phyloP scores from a whole-genome alignment of 2,329 filamentous ascomycete genomes.

The Purpureocillium takamizusanense region DNA sequence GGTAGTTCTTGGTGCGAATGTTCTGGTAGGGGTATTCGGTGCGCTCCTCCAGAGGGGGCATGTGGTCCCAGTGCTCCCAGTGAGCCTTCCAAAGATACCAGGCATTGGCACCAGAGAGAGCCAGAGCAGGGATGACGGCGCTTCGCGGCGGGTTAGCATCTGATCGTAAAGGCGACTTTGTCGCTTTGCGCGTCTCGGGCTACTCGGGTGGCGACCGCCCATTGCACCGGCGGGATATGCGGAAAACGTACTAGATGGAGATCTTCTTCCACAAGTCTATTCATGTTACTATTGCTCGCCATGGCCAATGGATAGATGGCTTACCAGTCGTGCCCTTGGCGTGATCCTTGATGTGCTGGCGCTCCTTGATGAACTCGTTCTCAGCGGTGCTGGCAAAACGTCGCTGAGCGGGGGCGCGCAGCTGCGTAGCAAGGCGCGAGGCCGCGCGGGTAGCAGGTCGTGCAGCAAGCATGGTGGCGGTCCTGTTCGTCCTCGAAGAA shows the following conservation, averaged over 20 bases:
- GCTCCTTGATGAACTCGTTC: constrained; percentile 91
- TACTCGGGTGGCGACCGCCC: background rate
- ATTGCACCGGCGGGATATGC: background rate
- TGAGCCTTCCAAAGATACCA: constrained; percentile 90
- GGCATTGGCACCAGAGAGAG: constrained; percentile 69
- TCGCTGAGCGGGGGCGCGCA: constrained; percentile 55
- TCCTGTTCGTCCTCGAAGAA: constrained; percentile 9
- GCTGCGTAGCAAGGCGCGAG: constrained; percentile 53
- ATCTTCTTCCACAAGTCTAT: constrained; percentile 92
- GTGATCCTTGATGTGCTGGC: constrained; percentile 83
- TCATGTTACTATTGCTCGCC: constrained; percentile 1
- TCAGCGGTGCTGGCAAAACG: constrained; percentile 67
- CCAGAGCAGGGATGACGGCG: constrained; percentile 63
- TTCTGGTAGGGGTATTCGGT: constrained; percentile 96
- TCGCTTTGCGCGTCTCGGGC: background rate
- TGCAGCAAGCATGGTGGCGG: constrained; percentile 52
- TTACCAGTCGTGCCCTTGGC: constrained; percentile 74
- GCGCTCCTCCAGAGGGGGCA: constrained; percentile 82
- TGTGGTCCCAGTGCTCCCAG: constrained; percentile 90
- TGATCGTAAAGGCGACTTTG: no score
- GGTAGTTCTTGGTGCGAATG: constrained; percentile 91
- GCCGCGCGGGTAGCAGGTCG: constrained; percentile 52
- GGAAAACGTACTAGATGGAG: constrained; percentile 74
- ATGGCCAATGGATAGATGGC: constrained; percentile 22
- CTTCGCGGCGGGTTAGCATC: constrained; percentile 33